phyloP scores from a whole-genome alignment of 345 rosid genomes.

The Eutrema yunnanense region DNA sequence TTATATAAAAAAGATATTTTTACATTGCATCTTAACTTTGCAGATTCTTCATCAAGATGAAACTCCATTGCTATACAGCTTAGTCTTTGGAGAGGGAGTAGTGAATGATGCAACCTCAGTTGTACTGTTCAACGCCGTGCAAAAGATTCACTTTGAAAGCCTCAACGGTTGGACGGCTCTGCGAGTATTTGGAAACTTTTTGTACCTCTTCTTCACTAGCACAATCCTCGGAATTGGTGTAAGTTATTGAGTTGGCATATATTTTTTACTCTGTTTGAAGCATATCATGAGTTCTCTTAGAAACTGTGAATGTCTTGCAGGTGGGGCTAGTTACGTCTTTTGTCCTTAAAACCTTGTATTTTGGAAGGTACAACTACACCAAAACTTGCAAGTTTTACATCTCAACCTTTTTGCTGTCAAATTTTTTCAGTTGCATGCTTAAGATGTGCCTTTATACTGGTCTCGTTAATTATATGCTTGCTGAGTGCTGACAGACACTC shows the following conservation, averaged over 20 bases:
- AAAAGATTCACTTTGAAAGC: conserved; percentile 57
- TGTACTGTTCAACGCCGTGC: conserved; percentile 75
- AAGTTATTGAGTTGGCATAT: conserved; percentile 23
- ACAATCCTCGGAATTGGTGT: conserved; percentile 68
- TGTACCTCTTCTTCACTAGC: conserved; percentile 70
- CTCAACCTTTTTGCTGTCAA: background rate
- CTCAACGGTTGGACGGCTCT: conserved; percentile 42
- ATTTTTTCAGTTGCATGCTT: background rate
- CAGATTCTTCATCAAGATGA: conserved; percentile 92
- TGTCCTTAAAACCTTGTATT: conserved; percentile 55
- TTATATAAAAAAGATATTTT: background rate
- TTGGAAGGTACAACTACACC: conserved; percentile 45
- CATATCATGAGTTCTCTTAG: background rate
- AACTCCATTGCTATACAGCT: conserved; percentile 75
- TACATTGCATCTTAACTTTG: background rate
- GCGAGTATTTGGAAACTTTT: conserved; percentile 50
- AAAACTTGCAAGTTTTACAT: background rate
- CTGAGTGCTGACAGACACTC: conserved; percentile 55
- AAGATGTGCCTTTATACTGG: background rate
- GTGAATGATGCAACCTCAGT: conserved; percentile 93
- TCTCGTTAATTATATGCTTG: background rate
- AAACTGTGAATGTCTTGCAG: conserved; percentile 32
- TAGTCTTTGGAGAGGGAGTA: conserved; percentile 94
- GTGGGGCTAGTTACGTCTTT: conserved; percentile 68
- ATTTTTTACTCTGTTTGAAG: background rate